Percentiles rank a stretch among this genome's conserved stretches.
phyloP scores from a whole-genome alignment of 768 basidiomycete species.

The Hortiboletus flavorubellus region DNA sequence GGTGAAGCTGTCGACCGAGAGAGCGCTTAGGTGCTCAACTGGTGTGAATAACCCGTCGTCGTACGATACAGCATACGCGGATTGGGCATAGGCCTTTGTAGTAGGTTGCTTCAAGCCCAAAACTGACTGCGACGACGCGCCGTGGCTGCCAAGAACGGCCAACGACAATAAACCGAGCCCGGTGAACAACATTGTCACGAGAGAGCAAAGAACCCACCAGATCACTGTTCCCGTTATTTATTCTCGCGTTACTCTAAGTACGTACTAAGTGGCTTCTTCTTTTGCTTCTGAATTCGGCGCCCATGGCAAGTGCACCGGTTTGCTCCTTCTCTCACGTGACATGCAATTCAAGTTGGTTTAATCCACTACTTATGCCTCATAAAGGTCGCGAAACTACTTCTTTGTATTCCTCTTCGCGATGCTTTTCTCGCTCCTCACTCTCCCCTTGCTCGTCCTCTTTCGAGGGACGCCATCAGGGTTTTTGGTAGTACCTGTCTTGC shows the following conservation, averaged over 20 bases:
- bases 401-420: constrained; percentile 54
- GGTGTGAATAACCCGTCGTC: constrained; percentile 35
- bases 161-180: constrained; percentile 19
- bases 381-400: constrained; percentile 35
- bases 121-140: constrained; percentile 21
- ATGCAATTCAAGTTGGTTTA: not conserved
- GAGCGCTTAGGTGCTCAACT: constrained; percentile 26
- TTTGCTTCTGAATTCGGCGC: no score
- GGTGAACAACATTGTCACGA: constrained; percentile 7
- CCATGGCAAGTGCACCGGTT: not conserved
- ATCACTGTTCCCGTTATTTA: not conserved
- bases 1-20: constrained; percentile 34
- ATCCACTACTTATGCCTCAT: not conserved
- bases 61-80: constrained; percentile 11
- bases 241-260: not conserved
- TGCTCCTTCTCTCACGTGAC: not conserved
- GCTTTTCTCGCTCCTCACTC: constrained; percentile 54
- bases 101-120: constrained; percentile 8
- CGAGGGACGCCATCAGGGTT: constrained; percentile 12
- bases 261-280: no score
- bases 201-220: not conserved
- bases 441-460: constrained; percentile 38
- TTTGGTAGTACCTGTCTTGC: constrained; percentile 37
- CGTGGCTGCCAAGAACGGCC: constrained; percentile 1
- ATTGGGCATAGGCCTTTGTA: not conserved